Base-by-base conservation (phyloP, 495 filamentous ascomycete genomes). In the Astrothelium subdiscretum region DNA sequence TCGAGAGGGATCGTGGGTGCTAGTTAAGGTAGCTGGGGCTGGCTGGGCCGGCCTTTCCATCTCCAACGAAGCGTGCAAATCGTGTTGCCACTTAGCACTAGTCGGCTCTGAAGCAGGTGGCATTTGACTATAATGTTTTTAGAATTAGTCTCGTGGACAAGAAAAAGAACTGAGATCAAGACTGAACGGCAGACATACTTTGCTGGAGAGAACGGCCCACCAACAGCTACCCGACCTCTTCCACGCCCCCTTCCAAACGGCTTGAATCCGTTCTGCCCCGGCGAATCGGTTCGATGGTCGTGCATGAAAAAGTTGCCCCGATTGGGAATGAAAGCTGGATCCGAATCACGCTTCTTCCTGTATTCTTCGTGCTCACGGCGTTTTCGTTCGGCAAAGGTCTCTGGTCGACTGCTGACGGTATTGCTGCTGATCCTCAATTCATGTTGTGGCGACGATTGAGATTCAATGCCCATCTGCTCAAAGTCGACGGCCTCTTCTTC, bases 251-350 rank as follows among this genome's bases (percentile, higher is more conserved):
- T 77, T 13, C 83, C 81, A 71, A 85, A 90, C 48, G 85, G 86
- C 58, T 87, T 79, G 65, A 89, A 89, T 42, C 86, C 87, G 70
- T 92, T 94, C 29, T 85, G 80, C 58, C 85, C 86, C 24, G 87
- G 80, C 35, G 87, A 87, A 32, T 83, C 79, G 59, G 89, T 84
- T 63, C 92, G 83, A 67, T 95, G 91, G 71, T 98, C 94, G 73
- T 98, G 94, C 79, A 97, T 85, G 78, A 97, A 98, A 79, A 98
- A 98, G 59, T 85, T 87, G 27, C 94, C 94, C 58, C 95, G 82
- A 68, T 95, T 97, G 59, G 94, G 94, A 35, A 97, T 91, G 73
- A 96, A 95, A 32, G 92, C 85, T 48, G 94, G 94, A 75, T 97
- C 90, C 64, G 88, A 85, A 69, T 92, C 91, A 65, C 89, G 82